Conservation (phyloP, 345 rosid species). For the Brassica incana region DNA sequence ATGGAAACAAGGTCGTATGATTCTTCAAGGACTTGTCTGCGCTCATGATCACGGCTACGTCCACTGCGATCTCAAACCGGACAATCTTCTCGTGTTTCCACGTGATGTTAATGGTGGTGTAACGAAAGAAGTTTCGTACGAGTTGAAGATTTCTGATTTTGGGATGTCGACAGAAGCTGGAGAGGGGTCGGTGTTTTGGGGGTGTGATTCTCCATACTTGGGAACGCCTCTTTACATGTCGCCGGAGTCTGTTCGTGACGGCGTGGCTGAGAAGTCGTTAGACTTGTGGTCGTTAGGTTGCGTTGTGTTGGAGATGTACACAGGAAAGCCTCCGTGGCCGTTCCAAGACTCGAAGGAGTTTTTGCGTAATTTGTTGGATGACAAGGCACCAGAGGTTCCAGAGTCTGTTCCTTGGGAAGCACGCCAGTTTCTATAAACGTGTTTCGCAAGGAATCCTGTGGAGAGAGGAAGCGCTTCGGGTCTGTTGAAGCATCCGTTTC, state of each 20-base stretch:
- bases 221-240: slow-evolving; percentile 25
- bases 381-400: slow-evolving; percentile 14
- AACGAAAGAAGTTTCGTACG: neutral
- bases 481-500: slow-evolving; percentile 19
- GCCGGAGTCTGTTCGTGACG: slow-evolving; percentile 18
- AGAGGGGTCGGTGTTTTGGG: neutral
- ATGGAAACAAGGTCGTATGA: slow-evolving; percentile 21
- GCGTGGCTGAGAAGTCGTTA: neutral
- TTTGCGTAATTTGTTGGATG: slow-evolving; percentile 3
- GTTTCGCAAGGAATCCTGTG: slow-evolving; percentile 12
- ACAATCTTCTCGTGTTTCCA: slow-evolving; percentile 11
- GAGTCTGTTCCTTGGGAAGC: slow-evolving; percentile 17
- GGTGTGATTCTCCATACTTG: neutral
- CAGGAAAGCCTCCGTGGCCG: slow-evolving; percentile 18
- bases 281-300: slow-evolving; percentile 37
- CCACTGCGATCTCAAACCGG: slow-evolving; percentile 30
- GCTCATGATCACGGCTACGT: slow-evolving; percentile 7
- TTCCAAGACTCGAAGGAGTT: neutral
- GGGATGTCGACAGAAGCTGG: neutral
- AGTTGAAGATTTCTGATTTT: slow-evolving; percentile 14
- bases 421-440: slow-evolving; percentile 11
- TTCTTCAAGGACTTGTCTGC: slow-evolving; percentile 25
- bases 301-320: slow-evolving; percentile 31
- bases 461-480: slow-evolving; percentile 21
- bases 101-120: neutral